Conservation (phyloP, 2,329 filamentous ascomycete species). For the Pyricularia sp. region DNA sequence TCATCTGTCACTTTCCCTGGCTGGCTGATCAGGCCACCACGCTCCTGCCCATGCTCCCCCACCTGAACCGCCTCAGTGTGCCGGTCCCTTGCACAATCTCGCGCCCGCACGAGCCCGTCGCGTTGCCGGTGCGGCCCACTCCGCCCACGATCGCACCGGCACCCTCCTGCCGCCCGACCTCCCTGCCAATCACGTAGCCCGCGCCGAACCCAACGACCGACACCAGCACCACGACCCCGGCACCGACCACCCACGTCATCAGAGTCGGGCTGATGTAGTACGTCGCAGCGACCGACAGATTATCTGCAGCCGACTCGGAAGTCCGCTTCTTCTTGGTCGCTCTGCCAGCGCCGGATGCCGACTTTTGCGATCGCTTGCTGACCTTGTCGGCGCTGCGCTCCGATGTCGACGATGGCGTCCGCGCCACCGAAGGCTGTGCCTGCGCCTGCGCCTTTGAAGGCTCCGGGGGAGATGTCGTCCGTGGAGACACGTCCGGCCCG, state of each 20-base stretch:
- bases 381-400: constrained; percentile 22
- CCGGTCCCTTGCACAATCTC: constrained; percentile 38
- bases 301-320: constrained; percentile 6
- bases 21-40: constrained; percentile 26
- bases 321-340: constrained; percentile 46
- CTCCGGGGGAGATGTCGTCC: constrained; percentile 10
- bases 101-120: constrained; percentile 34
- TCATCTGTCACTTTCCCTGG: not conserved
- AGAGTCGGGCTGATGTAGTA: constrained; percentile 44
- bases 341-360: constrained; percentile 21
- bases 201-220: constrained; percentile 57
- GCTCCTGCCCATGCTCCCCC: constrained; percentile 37
- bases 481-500: constrained; percentile 12
- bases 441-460: not conserved
- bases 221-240: constrained; percentile 54
- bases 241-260: constrained; percentile 51
- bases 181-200: constrained; percentile 54
- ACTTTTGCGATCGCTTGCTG: constrained; percentile 30
- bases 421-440: not conserved
- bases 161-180: constrained; percentile 50
- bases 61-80: constrained; percentile 39
- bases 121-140: constrained; percentile 29
- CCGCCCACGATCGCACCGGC: constrained; percentile 23
- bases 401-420: not conserved
- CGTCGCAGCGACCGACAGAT: not conserved